Evolutionary conservation across 2,329 filamentous ascomycete genomes (phyloP).

Genomic region (Pseudopithomyces maydicus): DNA sequence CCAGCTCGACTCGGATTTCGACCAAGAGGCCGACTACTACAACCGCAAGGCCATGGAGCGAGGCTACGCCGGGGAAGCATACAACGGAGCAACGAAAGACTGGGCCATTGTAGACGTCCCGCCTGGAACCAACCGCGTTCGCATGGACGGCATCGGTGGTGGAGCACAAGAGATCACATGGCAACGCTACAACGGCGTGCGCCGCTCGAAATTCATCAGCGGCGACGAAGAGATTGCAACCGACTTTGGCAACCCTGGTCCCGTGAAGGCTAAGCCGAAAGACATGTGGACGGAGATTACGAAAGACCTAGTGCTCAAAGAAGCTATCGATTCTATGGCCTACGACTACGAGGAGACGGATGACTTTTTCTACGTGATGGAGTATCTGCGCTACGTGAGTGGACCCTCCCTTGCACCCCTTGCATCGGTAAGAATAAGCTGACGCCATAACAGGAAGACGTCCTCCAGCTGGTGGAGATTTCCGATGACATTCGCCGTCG

Average conservation of each 20-base stretch:
- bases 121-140: slow-evolving; percentile 80
- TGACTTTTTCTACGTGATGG: slow-evolving; percentile 88
- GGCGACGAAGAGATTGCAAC: slow-evolving; percentile 62
- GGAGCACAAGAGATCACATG: slow-evolving; percentile 78
- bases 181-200: slow-evolving; percentile 78
- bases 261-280: slow-evolving; percentile 44
- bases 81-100: slow-evolving; percentile 72
- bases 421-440: slow-evolving; percentile 4
- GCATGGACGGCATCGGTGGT: slow-evolving; percentile 78
- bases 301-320: slow-evolving; percentile 84
- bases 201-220: slow-evolving; percentile 74
- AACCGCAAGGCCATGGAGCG: slow-evolving; percentile 72
- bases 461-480: slow-evolving; percentile 79
- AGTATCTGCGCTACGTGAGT: slow-evolving; percentile 87
- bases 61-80: slow-evolving; percentile 73
- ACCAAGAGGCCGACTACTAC: slow-evolving; percentile 64
- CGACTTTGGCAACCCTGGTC: slow-evolving; percentile 46
- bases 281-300: slow-evolving; percentile 96
- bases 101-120: slow-evolving; percentile 87
- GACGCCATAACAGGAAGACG: slow-evolving; percentile 70
- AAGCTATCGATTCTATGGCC: slow-evolving; percentile 82
- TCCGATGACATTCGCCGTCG: slow-evolving; percentile 80
- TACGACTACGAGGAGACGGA: slow-evolving; percentile 93
- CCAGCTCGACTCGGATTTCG: slow-evolving; percentile 52
- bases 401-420: not conserved